These are phyloP conservation scores for Scenedesmus sp. DNA, from an alignment of 163 green algal species.

Conservation along the genomic window DNA sequence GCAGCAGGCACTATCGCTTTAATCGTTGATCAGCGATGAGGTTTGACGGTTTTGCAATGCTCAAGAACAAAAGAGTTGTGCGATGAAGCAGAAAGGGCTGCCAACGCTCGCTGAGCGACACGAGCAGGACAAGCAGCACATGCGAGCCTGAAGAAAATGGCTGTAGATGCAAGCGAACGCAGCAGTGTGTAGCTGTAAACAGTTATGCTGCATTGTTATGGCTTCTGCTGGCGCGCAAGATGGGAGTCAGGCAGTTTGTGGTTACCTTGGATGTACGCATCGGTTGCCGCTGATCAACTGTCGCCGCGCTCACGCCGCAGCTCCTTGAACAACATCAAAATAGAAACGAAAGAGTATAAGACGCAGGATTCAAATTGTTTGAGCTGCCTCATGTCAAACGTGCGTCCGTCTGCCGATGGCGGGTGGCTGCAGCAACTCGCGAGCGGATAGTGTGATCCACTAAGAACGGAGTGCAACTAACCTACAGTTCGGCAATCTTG, in stretches of 20 bases:
- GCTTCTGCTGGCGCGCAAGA: not conserved
- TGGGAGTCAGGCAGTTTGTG: not conserved
- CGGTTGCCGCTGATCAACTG: not conserved
- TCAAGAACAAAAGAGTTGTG: not conserved
- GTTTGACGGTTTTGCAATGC: no score
- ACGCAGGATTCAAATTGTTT: no score
- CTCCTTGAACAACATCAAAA: no score
- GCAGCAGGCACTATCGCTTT: not conserved
- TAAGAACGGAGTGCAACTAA: no score
- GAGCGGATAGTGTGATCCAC: no score
- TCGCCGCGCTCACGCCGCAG: not conserved
- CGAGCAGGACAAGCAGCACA: not conserved
- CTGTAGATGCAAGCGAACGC: not conserved
- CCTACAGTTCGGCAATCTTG: no score
- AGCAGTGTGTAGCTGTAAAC: no score
- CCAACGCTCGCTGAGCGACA: not conserved
- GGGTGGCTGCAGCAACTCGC: no score
- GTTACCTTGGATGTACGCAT: not conserved
- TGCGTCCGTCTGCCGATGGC: no score
- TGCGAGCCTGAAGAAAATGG: not conserved
- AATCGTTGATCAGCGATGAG: not conserved
- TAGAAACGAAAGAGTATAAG: no score
- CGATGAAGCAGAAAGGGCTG: not conserved
- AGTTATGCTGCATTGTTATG: no score
- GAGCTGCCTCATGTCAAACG: no score